A percentile compares a stretch with the other conserved stretches of the same genome.
Conservation (phyloP, 768 basidiomycete genomes). For the Cystobasidium ongulense region DNA sequence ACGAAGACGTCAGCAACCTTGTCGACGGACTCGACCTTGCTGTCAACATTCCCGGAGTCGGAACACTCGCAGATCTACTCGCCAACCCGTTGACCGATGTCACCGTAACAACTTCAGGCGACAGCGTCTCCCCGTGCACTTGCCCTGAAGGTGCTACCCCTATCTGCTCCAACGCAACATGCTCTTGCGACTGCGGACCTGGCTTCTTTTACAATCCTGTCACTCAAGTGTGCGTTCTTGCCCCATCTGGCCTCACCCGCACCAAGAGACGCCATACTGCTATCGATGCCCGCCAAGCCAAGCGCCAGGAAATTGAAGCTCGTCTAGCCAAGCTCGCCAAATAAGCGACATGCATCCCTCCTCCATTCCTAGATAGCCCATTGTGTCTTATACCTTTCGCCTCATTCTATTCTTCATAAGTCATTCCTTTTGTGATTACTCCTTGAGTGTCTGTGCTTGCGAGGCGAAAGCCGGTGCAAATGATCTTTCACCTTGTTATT, state of each 20-base stretch:
- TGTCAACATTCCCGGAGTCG: background rate
- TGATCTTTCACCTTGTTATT: too few species aligned
- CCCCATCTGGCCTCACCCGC: background rate
- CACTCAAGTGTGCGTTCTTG: background rate
- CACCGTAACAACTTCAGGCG: background rate
- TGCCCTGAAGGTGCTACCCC: slow-evolving; percentile 16
- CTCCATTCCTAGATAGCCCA: too few species aligned
- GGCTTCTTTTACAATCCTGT: slow-evolving; percentile 15
- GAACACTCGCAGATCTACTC: background rate
- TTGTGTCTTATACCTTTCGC: background rate
- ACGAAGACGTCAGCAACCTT: background rate
- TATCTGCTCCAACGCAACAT: slow-evolving; percentile 9
- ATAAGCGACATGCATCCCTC: too few species aligned
- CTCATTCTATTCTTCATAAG: background rate
- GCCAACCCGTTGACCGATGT: background rate
- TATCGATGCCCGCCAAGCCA: background rate
- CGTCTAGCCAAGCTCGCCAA: background rate
- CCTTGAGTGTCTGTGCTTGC: background rate
- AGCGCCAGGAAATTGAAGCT: background rate
- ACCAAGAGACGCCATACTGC: background rate
- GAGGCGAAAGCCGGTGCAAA: background rate
- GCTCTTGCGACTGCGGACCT: slow-evolving; percentile 10
- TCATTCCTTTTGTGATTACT: background rate
- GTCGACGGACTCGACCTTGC: background rate
- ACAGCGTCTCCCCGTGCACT: background rate